Evolutionary conservation across 2,329 filamentous ascomycete species (phyloP).

Genomic region (Cercospora citrullina): DNA sequence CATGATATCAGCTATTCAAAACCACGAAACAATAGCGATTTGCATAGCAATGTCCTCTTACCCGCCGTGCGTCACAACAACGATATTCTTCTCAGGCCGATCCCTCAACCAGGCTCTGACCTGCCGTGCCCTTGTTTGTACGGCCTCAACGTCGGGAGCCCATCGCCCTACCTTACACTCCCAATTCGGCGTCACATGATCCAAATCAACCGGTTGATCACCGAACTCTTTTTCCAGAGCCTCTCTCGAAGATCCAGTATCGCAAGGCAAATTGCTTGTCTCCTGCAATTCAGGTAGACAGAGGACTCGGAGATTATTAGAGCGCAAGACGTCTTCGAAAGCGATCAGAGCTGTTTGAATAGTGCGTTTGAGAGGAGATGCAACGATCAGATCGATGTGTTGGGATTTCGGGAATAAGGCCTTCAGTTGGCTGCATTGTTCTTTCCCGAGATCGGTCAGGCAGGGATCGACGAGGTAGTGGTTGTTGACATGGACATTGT

Average conservation of each 20-base stretch:
- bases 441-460: conserved; percentile 71
- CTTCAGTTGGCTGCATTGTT: conserved; percentile 69
- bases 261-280: conserved; percentile 71
- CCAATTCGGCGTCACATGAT: conserved; percentile 63
- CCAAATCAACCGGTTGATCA: conserved; percentile 62
- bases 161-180: conserved; percentile 62
- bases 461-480: conserved; percentile 73
- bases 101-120: conserved; percentile 59
- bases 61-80: conserved; percentile 73
- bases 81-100: conserved; percentile 64
- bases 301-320: conserved; percentile 55
- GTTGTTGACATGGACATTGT: conserved; percentile 73
- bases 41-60: background rate
- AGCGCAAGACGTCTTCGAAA: conserved; percentile 60
- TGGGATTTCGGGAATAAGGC: conserved; percentile 64
- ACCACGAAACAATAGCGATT: background rate
- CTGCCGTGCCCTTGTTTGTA: conserved; percentile 62
- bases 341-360: conserved; percentile 72
- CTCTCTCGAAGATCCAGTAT: conserved; percentile 64
- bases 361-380: conserved; percentile 78
- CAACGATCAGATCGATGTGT: conserved; percentile 67
- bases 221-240: conserved; percentile 63
- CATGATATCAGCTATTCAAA: background rate
- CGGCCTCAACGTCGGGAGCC: conserved; percentile 50
- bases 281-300: conserved; percentile 78